Percentiles rank a stretch among this genome's conserved stretches.
These are phyloP conservation scores for Cerrena zonata DNA, from an alignment of 1,284 basidiomycete species.

Conservation along the genomic window DNA sequence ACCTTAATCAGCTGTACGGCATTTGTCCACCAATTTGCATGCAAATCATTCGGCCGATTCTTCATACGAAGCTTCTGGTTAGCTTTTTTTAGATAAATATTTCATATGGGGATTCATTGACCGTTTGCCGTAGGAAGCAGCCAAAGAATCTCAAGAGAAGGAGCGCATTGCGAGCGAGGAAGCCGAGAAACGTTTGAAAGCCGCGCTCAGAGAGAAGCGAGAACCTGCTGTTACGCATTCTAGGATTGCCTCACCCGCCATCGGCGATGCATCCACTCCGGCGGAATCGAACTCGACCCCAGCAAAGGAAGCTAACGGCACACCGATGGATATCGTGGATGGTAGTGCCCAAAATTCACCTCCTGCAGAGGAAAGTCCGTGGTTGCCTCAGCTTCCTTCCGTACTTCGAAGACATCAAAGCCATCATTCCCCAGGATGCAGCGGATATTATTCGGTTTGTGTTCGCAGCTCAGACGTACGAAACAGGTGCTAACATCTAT, in stretches of 20 bases:
- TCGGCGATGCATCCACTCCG: constrained; percentile 30
- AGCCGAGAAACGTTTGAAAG: constrained; percentile 70
- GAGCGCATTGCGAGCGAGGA: constrained; percentile 64
- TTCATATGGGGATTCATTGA: constrained; percentile 9
- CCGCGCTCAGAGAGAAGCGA: constrained; percentile 68
- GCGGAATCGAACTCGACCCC: constrained; percentile 25
- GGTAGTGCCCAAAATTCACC: constrained; percentile 11
- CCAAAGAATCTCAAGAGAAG: constrained; percentile 56
- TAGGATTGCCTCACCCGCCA: constrained; percentile 54
- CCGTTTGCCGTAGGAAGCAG: constrained; percentile 38
- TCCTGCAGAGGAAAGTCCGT: constrained; percentile 50
- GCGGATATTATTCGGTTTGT: constrained; percentile 68
- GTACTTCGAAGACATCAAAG: constrained; percentile 68
- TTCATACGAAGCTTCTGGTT: constrained; percentile 62
- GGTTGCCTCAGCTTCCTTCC: constrained; percentile 65
- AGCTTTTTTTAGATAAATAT: constrained; percentile 19
- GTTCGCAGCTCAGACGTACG: not conserved
- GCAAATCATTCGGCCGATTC: constrained; percentile 82
- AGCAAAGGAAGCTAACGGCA: constrained; percentile 43
- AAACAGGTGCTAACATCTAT: constrained; percentile 8
- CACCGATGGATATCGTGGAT: constrained; percentile 39
- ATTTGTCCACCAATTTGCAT: constrained; percentile 82
- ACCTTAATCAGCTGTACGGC: constrained; percentile 69
- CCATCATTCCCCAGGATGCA: constrained; percentile 59
- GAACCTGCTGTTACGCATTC: constrained; percentile 54